These are phyloP conservation scores for Talaromyces sp. DNA, from an alignment of 2,329 filamentous ascomycete genomes.

Conservation along the genomic window DNA sequence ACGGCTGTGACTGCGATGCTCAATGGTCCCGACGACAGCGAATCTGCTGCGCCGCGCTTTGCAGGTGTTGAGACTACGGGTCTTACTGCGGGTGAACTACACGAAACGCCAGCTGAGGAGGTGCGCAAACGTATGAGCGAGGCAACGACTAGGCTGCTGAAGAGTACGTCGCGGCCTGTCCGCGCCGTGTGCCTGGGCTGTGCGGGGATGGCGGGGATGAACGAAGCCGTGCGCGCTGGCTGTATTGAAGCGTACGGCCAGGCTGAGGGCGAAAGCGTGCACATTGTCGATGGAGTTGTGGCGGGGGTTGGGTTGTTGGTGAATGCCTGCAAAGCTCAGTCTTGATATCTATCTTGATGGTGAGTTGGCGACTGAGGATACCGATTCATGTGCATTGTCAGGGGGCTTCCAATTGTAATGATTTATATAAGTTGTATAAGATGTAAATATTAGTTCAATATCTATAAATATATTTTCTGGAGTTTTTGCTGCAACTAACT, in stretches of 20 bases:
- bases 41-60: constrained; percentile 48
- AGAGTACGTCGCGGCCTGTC: constrained; percentile 45
- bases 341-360: constrained; percentile 15
- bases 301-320: constrained; percentile 33
- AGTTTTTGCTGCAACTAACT: not conserved
- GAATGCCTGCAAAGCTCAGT: constrained; percentile 32
- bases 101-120: constrained; percentile 60
- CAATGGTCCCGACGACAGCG: constrained; percentile 38
- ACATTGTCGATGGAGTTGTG: constrained; percentile 67
- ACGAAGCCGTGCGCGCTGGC: constrained; percentile 66
- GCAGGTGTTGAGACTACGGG: constrained; percentile 79
- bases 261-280: constrained; percentile 54
- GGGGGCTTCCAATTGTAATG: not conserved
- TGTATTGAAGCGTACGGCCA: constrained; percentile 60
- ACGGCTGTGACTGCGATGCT: constrained; percentile 62
- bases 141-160: constrained; percentile 64
- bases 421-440: not conserved
- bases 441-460: not conserved
- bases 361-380: not conserved
- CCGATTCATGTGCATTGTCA: not conserved
- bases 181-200: constrained; percentile 77
- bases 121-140: constrained; percentile 62
- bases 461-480: no score
- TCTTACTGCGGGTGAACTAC: constrained; percentile 72
- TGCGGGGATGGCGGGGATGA: constrained; percentile 84